A percentile compares a stretch with the other conserved stretches of the same genome.
phyloP scores from a whole-genome alignment of 2,329 filamentous ascomycete species.

The Fusarium liriodendri region DNA sequence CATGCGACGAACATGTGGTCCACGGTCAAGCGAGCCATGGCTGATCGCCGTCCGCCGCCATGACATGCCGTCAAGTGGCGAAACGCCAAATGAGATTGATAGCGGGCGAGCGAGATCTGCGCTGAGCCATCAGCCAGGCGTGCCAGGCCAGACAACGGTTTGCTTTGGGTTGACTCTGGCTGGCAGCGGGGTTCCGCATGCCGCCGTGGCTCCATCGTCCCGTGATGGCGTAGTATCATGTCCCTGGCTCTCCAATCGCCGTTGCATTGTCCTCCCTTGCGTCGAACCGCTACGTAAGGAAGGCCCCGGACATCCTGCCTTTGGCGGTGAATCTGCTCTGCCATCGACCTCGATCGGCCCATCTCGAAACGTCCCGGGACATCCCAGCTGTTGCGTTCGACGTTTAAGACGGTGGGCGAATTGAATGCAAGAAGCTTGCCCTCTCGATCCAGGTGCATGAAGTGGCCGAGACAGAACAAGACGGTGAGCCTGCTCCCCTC shows the following conservation, averaged over 20 bases:
- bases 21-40: conserved; percentile 3
- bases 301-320: conserved; percentile 21
- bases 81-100: conserved; percentile 12
- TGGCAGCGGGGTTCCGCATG: conserved; percentile 4
- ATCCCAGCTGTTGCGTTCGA: conserved; percentile 14
- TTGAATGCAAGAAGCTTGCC: conserved; percentile 5
- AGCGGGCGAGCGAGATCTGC: conserved; percentile 13
- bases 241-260: conserved; percentile 3
- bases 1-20: conserved; percentile 38
- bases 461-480: conserved; percentile 15
- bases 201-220: conserved; percentile 14
- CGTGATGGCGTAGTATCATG: conserved; percentile 15
- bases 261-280: conserved; percentile 38
- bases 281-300: conserved; percentile 30
- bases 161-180: not conserved
- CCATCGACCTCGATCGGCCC: conserved; percentile 27
- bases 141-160: not conserved
- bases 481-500: conserved; percentile 37
- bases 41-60: conserved; percentile 7
- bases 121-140: not conserved
- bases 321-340: conserved; percentile 42
- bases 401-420: conserved; percentile 26
- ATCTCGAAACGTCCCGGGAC: conserved; percentile 22
- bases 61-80: conserved; percentile 20
- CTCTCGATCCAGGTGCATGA: conserved; percentile 29